Conservation (phyloP, 345 rosid species). For the Luvunga scandens region DNA sequence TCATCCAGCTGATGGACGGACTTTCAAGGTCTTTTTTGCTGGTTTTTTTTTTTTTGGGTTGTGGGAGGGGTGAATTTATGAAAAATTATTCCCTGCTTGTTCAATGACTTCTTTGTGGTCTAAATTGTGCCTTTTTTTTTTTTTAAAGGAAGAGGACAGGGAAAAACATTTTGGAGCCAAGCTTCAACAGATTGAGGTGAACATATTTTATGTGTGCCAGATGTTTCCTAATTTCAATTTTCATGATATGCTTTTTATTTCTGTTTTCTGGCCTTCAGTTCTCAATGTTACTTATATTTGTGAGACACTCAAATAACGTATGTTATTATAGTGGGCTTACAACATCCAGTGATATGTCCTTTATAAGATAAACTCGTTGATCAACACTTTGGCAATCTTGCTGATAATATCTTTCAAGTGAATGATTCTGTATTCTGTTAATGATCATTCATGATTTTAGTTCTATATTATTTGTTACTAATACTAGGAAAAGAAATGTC, state of each 20-base stretch:
- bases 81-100: conserved; percentile 7
- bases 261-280: not conserved
- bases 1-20: conserved; percentile 62
- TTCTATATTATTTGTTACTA: not conserved
- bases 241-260: not conserved
- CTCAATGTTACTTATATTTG: not conserved
- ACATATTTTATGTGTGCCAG: not conserved
- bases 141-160: conserved; percentile 85
- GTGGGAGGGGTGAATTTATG: too few relatives aligned
- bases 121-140: conserved; percentile 13
- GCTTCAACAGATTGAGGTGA: conserved; percentile 94
- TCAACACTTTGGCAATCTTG: not conserved
- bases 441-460: not conserved
- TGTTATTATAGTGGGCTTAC: not conserved
- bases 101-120: conserved; percentile 13
- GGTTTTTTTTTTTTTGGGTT: too few relatives aligned
- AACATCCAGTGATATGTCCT: not conserved
- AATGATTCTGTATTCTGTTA: not conserved
- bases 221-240: not conserved
- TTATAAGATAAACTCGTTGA: not conserved
- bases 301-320: not conserved
- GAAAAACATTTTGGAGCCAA: conserved; percentile 83
- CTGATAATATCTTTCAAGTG: not conserved
- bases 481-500: not conserved
- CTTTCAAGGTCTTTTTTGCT: conserved; percentile 48